Base-by-base conservation (phyloP, 306 rosid species). In the Carpinus viminea region DNA sequence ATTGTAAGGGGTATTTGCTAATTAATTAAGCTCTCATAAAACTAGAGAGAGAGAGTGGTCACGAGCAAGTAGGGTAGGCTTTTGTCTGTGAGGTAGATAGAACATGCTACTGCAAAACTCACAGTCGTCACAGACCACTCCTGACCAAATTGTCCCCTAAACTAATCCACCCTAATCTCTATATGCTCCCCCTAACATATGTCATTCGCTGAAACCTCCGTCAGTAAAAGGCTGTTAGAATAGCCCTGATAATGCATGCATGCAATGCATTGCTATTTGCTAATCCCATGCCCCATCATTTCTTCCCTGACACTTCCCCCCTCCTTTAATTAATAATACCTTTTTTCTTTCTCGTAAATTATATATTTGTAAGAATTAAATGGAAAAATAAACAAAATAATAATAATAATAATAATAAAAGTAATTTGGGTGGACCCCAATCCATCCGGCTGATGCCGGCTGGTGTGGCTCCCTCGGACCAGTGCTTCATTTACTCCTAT, bases 81-180 rank as follows among this genome's bases (percentile, higher is more conserved):
- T n/a, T 34, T 5, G 4, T 61, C n/a, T 28, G 7, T 61, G 68
- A 31, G 41, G 18, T 31, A 2, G 69, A 26, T 26, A 18, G 38
- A 36, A 61, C 43, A 28, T 26, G 15, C 15, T 38, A 50, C 77
- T 72, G 77, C 56, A 72, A 78, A 78, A 72, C 72, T 71, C 48
- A 71, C 76, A 59, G 82, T 71, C 18, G 61, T 13, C 34, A 45
- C 77, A 72, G 82, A 60, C 56, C 11, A 34, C 12, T 60, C 74
- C 80, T 76, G 68, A 64, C 31, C 20, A 43, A 31, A 9, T 55
- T 74, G 68, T 56, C 68, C 15, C 77, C 82, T 36, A 71, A 57
- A 46, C 56, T 31, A 50, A 31, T 8, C 77, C 62, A 3, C 52
- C n/a, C 61, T 57, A 21, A 2, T 15, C 20, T 36, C 66, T 60